A percentile compares a stretch with the other conserved stretches of the same genome.
Evolutionary conservation across 257 asterid genomes (phyloP).

Genomic region (Jacaranda copaia): DNA sequence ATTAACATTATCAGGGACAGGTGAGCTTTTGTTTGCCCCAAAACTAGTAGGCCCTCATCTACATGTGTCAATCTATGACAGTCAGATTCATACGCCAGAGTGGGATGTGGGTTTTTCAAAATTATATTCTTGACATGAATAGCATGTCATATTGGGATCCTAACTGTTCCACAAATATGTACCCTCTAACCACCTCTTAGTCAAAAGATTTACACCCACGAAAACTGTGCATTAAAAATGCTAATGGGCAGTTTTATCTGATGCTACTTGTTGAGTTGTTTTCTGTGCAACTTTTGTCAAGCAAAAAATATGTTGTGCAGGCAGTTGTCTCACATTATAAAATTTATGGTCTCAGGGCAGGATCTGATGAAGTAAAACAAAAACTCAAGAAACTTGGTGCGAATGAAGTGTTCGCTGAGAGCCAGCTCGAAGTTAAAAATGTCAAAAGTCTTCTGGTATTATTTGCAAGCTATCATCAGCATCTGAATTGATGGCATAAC

Average conservation of each 20-base stretch:
- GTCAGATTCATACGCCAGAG: conserved; percentile 24
- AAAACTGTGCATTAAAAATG: conserved; percentile 10
- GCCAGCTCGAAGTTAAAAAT: conserved; percentile 79
- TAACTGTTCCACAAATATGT: conserved; percentile 10
- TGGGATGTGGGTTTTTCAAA: neutral
- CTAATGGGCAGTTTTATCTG: conserved; percentile 14
- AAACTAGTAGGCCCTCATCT: neutral
- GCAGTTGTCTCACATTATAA: conserved; percentile 36
- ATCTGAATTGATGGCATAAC: neutral
- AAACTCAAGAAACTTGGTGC: conserved; percentile 89
- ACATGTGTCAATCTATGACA: conserved; percentile 10
- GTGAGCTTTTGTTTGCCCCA: conserved; percentile 44
- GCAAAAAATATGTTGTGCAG: neutral
- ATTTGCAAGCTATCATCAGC: conserved; percentile 28
- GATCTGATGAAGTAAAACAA: conserved; percentile 83
- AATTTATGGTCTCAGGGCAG: conserved; percentile 61
- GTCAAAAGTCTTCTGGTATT: conserved; percentile 84
- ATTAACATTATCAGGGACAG: conserved; percentile 91
- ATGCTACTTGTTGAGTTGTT: neutral
- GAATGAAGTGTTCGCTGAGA: conserved; percentile 83
- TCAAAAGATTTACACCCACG: neutral
- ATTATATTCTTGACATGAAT: conserved; percentile 17
- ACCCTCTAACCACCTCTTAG: conserved; percentile 22
- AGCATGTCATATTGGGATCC: conserved; percentile 4
- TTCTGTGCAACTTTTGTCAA: conserved; percentile 26